These are phyloP conservation scores for Hypericum androsaemum DNA, from an alignment of 345 rosid species.

Conservation along the genomic window DNA sequence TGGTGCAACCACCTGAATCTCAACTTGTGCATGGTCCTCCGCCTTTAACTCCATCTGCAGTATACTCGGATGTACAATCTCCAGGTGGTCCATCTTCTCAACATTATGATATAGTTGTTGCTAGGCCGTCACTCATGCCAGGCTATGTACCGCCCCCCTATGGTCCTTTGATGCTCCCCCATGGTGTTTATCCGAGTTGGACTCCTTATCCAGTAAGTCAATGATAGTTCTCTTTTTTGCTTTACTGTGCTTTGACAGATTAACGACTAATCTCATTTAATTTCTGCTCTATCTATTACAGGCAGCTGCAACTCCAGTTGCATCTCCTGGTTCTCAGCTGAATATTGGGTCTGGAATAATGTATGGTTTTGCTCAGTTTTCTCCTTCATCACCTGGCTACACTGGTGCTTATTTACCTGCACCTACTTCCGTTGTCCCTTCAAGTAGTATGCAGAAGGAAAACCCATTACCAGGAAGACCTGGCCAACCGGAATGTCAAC, in stretches of 20 bases:
- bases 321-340: slow-evolving; percentile 50
- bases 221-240: background rate
- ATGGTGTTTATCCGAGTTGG: slow-evolving; percentile 59
- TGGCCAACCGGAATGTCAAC: slow-evolving; percentile 80
- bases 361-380: slow-evolving; percentile 46
- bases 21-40: slow-evolving; percentile 39
- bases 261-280: slow-evolving; percentile 4
- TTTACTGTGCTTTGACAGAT: background rate
- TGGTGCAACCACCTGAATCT: slow-evolving; percentile 37
- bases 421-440: slow-evolving; percentile 37
- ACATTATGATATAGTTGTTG: slow-evolving; percentile 33
- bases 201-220: slow-evolving; percentile 58
- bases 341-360: slow-evolving; percentile 47
- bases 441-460: slow-evolving; percentile 51
- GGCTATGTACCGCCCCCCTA: slow-evolving; percentile 61
- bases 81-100: slow-evolving; percentile 50
- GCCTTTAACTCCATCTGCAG: slow-evolving; percentile 41
- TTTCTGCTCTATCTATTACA: slow-evolving; percentile 17
- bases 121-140: slow-evolving; percentile 63
- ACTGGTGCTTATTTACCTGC: slow-evolving; percentile 44
- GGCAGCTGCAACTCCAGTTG: slow-evolving; percentile 47
- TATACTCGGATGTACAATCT: slow-evolving; percentile 54
- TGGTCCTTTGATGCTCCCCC: slow-evolving; percentile 64
- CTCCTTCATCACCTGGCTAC: slow-evolving; percentile 57
- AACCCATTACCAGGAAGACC: slow-evolving; percentile 70